Evolutionary conservation across 2,329 filamentous ascomycete species (phyloP).

Genomic region (Lasiodiplodia gonubiensis): DNA sequence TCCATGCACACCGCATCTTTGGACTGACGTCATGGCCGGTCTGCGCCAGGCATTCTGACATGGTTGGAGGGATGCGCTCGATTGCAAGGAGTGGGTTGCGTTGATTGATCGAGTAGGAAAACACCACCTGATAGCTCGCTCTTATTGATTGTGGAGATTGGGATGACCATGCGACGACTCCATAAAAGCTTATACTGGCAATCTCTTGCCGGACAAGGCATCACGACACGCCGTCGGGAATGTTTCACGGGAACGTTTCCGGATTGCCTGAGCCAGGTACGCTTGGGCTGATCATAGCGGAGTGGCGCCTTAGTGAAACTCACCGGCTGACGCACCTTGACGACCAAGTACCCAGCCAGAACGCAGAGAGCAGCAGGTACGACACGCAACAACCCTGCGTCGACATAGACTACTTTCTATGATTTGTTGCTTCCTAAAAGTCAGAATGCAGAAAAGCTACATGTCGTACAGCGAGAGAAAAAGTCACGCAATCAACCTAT

Average conservation of each 20-base stretch:
- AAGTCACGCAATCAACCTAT: conserved; percentile 17
- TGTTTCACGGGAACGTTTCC: background rate
- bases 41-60: background rate
- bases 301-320: conserved; percentile 15
- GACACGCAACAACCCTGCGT: background rate
- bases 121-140: background rate
- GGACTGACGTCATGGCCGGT: conserved; percentile 11
- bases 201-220: background rate
- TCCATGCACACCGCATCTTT: conserved; percentile 17
- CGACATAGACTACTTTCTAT: background rate
- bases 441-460: conserved; percentile 10
- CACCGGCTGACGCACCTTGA: background rate
- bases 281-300: background rate
- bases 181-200: background rate
- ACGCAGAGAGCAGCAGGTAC: background rate
- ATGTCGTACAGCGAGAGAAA: conserved; percentile 7
- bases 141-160: background rate
- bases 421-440: background rate
- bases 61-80: conserved; percentile 1
- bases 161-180: background rate
- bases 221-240: background rate
- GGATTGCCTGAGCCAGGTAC: background rate
- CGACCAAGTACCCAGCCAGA: background rate
- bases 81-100: conserved; percentile 4
- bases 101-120: background rate